Percentiles rank a stretch among this genome's conserved stretches.
Conservation (phyloP, 1,139 yeast genomes). For the Geotrichum klebahnii region DNA sequence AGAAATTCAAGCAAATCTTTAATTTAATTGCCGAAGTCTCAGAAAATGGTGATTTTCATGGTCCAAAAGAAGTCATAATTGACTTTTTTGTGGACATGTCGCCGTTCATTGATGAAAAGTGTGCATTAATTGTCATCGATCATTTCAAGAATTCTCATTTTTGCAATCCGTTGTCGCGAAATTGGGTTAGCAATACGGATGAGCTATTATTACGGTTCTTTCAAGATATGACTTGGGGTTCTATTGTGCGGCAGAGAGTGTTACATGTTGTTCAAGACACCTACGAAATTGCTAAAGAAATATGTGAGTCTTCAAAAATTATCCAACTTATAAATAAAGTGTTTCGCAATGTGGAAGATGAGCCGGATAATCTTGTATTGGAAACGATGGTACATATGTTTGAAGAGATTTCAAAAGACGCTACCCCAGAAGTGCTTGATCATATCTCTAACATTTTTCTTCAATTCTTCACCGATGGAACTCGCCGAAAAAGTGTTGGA, state of each 20-base stretch:
- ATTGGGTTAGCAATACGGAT: constrained; percentile 51
- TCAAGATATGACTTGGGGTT: constrained; percentile 35
- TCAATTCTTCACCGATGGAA: constrained; percentile 4
- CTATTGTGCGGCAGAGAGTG: constrained; percentile 43
- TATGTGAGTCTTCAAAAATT: constrained; percentile 26
- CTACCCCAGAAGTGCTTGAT: constrained; percentile 7
- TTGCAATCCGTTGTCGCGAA: constrained; percentile 51
- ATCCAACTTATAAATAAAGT: constrained; percentile 25
- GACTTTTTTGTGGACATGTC: constrained; percentile 45
- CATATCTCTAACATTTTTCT: constrained; percentile 10
- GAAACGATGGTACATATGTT: constrained; percentile 14
- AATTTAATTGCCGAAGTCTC: constrained; percentile 25
- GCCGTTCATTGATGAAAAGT: constrained; percentile 41
- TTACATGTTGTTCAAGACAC: constrained; percentile 47
- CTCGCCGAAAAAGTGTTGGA: constrained; percentile 10
- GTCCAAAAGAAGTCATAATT: constrained; percentile 48
- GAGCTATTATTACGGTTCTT: constrained; percentile 50
- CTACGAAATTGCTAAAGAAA: constrained; percentile 31
- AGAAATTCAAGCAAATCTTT: constrained; percentile 25
- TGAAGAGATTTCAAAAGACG: constrained; percentile 12
- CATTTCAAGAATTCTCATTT: constrained; percentile 50
- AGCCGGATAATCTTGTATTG: constrained; percentile 30
- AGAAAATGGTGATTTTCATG: constrained; percentile 35
- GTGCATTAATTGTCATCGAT: constrained; percentile 45
- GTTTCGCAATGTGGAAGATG: constrained; percentile 25